Evolutionary conservation across 495 filamentous ascomycete species (phyloP).

Genomic region (Aspergillus kassunensis): DNA sequence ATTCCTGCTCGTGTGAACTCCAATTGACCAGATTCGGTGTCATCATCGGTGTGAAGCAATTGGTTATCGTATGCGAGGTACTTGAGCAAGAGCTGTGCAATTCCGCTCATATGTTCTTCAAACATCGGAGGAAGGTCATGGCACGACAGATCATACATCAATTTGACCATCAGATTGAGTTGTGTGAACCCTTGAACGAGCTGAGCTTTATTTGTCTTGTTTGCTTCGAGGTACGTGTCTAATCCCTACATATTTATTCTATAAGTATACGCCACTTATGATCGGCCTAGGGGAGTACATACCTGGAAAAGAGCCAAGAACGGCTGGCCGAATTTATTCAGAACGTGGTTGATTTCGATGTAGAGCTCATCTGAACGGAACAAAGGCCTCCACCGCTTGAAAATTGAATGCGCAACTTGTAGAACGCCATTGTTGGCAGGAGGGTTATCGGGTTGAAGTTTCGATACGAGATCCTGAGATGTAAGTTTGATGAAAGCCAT

Average conservation of each 20-base stretch:
- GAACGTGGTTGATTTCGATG: slow-evolving; percentile 91
- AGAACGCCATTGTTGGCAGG: slow-evolving; percentile 87
- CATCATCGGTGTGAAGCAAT: slow-evolving; percentile 74
- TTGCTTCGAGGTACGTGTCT: slow-evolving; percentile 71
- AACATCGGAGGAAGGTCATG: slow-evolving; percentile 95
- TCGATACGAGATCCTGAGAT: slow-evolving; percentile 76
- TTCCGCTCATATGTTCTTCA: slow-evolving; percentile 72
- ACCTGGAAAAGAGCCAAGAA: slow-evolving; percentile 77
- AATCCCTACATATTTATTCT: slow-evolving; percentile 57
- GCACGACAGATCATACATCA: slow-evolving; percentile 92
- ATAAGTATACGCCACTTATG: too few relatives aligned
- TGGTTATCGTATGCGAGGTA: slow-evolving; percentile 88
- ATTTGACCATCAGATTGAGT: slow-evolving; percentile 79
- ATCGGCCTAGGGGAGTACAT: too few relatives aligned
- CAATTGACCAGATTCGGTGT: slow-evolving; percentile 75
- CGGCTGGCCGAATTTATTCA: slow-evolving; percentile 72
- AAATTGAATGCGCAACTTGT: slow-evolving; percentile 96
- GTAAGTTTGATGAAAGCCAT: slow-evolving; percentile 4
- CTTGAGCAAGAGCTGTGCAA: slow-evolving; percentile 80
- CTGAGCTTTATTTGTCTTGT: slow-evolving; percentile 65
- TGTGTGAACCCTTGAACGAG: slow-evolving; percentile 75
- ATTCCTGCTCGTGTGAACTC: slow-evolving; percentile 89
- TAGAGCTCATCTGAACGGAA: slow-evolving; percentile 89
- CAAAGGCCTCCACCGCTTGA: slow-evolving; percentile 90
- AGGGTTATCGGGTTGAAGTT: slow-evolving; percentile 71